Base-by-base conservation (phyloP, 352 stramenopile genomes). In the Globisporangium middletonii region DNA sequence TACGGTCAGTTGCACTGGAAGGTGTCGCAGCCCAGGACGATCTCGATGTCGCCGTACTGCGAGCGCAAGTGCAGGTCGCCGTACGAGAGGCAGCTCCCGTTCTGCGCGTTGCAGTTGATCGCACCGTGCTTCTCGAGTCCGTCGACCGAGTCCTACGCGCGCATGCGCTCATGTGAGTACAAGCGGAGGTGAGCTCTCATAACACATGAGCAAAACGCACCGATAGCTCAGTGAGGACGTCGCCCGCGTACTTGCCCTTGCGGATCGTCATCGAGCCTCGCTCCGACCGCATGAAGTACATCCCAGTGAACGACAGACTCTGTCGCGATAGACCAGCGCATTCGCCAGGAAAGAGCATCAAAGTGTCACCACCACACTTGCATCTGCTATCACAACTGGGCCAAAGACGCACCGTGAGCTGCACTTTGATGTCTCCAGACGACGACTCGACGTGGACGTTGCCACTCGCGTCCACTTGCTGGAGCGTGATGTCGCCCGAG, bases 211-310 rank as follows among this genome's bases (percentile, higher is more conserved):
- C 28, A 30, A 26, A 28, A 30, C 18, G 33, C 15, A 57, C 58
- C 51, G 57, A 88, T 53, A 67, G 55, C n/a, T 69, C 57, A 3
- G 55, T 58, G 28, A 88, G 12, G 11, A 60, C 41, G 37, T 92
- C 81, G n/a, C 56, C 73, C 7, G 73, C 73, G 57, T 77, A 89
- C 28, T 86, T 73, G 15, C 73, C 72, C 53, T 73, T 61, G 28
- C 75, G 82, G 42, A 92, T 86, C 3, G 73, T 72, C 37, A 89
- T 68, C 16, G 64, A 67, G 23, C 82, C 82, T 27, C 68, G 72
- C 35, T 88, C 77, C 12, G 82, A 92, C 33, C 72, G 71, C 57
- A 89, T 63, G 62, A 74, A 88, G 63, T 86, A 92, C 53, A 88
- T 69, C 0, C 79, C 79, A 1, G 67, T 53, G 62, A 88, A 92